A percentile compares a stretch with the other conserved stretches of the same genome.
Evolutionary conservation across 352 stramenopile species (phyloP).

Genomic region (Pythium volutum): DNA sequence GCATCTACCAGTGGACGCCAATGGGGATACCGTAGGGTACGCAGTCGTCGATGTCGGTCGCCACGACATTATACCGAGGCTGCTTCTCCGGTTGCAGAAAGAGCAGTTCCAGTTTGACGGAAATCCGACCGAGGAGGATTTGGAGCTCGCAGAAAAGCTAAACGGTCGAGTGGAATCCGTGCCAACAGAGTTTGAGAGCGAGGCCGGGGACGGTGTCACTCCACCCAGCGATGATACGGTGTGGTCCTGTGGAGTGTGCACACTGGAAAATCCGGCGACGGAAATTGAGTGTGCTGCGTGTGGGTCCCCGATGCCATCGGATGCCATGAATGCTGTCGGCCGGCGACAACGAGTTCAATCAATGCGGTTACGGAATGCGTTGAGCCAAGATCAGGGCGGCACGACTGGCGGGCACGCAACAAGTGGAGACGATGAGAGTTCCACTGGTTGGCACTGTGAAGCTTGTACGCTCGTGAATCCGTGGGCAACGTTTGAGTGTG

Average conservation of each 20-base stretch:
- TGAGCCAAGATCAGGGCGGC: background rate
- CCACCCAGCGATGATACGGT: constrained; percentile 29
- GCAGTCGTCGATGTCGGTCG: constrained; percentile 67
- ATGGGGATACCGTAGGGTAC: constrained; percentile 50
- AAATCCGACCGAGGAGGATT: constrained; percentile 40
- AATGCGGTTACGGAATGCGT: background rate
- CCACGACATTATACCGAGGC: constrained; percentile 53
- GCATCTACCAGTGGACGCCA: constrained; percentile 47
- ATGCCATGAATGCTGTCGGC: constrained; percentile 12
- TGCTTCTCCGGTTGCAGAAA: constrained; percentile 43
- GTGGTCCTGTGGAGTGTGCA: constrained; percentile 67
- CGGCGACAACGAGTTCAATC: constrained; percentile 13
- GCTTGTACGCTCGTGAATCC: constrained; percentile 70
- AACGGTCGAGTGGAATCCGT: constrained; percentile 14
- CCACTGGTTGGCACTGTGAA: constrained; percentile 48
- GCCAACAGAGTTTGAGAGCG: background rate
- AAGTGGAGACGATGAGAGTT: background rate
- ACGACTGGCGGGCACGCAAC: background rate
- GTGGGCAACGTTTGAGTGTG: constrained; percentile 47
- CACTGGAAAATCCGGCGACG: constrained; percentile 56
- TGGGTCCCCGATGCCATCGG: constrained; percentile 51
- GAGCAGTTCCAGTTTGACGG: constrained; percentile 64
- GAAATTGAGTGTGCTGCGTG: constrained; percentile 66
- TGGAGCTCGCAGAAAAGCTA: constrained; percentile 36
- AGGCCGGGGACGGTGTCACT: constrained; percentile 17